Conservation (phyloP, 1,139 yeast genomes). For the Taphrina communis region DNA sequence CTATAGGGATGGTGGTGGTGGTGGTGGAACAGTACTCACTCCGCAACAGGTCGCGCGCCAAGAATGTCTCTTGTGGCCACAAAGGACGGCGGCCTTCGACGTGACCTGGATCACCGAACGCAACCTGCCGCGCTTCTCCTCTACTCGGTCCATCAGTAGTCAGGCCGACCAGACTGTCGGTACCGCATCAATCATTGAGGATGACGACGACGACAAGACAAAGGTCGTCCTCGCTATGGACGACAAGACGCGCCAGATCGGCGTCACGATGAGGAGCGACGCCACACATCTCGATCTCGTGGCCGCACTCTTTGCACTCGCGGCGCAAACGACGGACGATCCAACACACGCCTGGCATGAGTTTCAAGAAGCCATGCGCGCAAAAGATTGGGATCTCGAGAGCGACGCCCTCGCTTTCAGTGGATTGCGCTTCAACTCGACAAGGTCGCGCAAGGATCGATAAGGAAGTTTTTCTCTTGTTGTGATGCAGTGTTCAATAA, state of each 20-base stretch:
- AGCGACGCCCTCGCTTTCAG: conserved; percentile 1
- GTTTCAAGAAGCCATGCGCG: neutral
- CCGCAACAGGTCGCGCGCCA: neutral
- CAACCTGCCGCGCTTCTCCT: neutral
- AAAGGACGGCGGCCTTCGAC: neutral
- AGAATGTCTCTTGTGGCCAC: neutral
- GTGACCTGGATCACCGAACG: neutral
- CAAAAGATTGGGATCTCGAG: neutral
- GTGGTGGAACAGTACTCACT: neutral
- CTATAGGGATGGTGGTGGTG: neutral
- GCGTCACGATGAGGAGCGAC: conserved; percentile 1
- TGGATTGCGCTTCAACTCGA: conserved; percentile 9
- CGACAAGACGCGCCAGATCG: neutral
- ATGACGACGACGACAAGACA: neutral
- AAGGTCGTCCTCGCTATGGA: neutral
- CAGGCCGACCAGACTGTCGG: too few species aligned
- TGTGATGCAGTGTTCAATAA: too few species aligned
- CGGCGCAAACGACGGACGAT: neutral
- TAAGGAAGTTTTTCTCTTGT: too few species aligned
- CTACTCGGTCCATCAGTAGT: too few species aligned
- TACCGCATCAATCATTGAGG: neutral
- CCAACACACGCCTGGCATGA: neutral
- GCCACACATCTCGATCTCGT: conserved; percentile 13
- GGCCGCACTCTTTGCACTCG: neutral
- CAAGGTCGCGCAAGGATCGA: neutral